Percentiles rank a stretch among this genome's conserved stretches.
These are phyloP conservation scores for Haplographium delicatum DNA, from an alignment of 495 filamentous ascomycete species.

Conservation along the genomic window DNA sequence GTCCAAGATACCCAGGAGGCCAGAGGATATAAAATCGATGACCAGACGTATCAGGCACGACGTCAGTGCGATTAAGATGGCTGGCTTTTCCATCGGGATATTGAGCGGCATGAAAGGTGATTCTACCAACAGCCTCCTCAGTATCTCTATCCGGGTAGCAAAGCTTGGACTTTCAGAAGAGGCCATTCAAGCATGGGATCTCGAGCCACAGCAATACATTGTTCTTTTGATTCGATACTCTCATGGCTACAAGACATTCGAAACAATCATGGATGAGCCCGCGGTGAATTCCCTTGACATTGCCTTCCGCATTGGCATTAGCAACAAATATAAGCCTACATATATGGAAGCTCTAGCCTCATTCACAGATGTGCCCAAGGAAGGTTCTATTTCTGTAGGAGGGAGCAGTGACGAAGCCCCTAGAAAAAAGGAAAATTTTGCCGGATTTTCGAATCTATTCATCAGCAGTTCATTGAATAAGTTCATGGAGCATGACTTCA, in stretches of 20 bases:
- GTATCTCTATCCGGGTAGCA: conserved; percentile 59
- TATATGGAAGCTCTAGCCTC: conserved; percentile 26
- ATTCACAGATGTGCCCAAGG: conserved; percentile 18
- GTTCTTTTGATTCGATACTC: conserved; percentile 70
- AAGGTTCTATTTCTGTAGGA: conserved; percentile 28
- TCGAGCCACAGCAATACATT: conserved; percentile 63
- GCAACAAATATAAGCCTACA: conserved; percentile 44
- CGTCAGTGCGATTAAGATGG: conserved; percentile 51
- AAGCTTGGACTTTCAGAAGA: conserved; percentile 75
- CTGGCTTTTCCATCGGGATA: conserved; percentile 73
- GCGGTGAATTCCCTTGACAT: conserved; percentile 17
- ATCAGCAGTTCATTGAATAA: conserved; percentile 68
- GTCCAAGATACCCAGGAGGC: neutral
- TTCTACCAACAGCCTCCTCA: conserved; percentile 42
- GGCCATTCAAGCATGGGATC: conserved; percentile 70
- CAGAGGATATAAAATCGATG: conserved; percentile 6
- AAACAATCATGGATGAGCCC: conserved; percentile 18
- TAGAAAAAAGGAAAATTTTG: neutral
- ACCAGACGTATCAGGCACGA: conserved; percentile 52
- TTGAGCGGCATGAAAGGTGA: conserved; percentile 43
- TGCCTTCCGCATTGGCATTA: conserved; percentile 39
- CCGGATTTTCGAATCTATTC: conserved; percentile 42
- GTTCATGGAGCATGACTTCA: conserved; percentile 63
- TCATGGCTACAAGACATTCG: conserved; percentile 50
- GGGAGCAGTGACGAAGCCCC: neutral